phyloP scores from a whole-genome alignment of 1,284 basidiomycete species.

The Fomitiporia mediterranea region DNA sequence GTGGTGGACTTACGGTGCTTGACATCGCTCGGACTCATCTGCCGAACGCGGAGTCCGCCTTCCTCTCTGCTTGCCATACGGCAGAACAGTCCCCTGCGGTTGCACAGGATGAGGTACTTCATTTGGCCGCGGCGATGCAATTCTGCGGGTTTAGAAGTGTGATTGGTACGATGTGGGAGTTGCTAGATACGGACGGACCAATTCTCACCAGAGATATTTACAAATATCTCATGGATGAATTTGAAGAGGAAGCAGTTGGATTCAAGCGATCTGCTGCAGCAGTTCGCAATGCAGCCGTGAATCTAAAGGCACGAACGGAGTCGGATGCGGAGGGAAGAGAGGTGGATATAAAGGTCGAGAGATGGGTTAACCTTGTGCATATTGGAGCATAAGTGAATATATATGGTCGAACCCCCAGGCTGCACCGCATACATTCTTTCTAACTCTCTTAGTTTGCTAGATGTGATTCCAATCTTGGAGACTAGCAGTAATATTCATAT shows the following conservation, averaged over 20 bases:
- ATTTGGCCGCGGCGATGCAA: constrained; percentile 33
- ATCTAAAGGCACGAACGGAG: constrained; percentile 14
- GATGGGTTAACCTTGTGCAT: constrained; percentile 16
- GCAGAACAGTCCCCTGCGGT: constrained; percentile 11
- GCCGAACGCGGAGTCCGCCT: constrained; percentile 32
- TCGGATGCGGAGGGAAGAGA: too few species aligned
- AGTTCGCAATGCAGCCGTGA: constrained; percentile 15
- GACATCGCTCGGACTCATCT: constrained; percentile 28
- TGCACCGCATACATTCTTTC: too few species aligned
- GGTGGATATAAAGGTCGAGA: constrained; percentile 11
- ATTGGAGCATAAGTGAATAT: neutral
- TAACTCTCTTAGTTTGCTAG: too few species aligned
- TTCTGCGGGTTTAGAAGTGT: constrained; percentile 34
- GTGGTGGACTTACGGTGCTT: constrained; percentile 21
- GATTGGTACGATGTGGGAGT: too few species aligned
- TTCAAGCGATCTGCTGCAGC: constrained; percentile 22
- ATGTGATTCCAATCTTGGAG: too few species aligned
- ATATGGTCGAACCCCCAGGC: too few species aligned
- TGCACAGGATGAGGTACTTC: constrained; percentile 31
- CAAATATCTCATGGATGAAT: constrained; percentile 20
- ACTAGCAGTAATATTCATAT: too few species aligned
- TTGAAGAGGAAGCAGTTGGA: neutral
- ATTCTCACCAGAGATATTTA: constrained; percentile 25
- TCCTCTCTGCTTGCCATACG: constrained; percentile 32
- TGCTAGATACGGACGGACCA: too few species aligned